phyloP scores from a whole-genome alignment of 345 rosid species.

The Physaria fendleri region DNA sequence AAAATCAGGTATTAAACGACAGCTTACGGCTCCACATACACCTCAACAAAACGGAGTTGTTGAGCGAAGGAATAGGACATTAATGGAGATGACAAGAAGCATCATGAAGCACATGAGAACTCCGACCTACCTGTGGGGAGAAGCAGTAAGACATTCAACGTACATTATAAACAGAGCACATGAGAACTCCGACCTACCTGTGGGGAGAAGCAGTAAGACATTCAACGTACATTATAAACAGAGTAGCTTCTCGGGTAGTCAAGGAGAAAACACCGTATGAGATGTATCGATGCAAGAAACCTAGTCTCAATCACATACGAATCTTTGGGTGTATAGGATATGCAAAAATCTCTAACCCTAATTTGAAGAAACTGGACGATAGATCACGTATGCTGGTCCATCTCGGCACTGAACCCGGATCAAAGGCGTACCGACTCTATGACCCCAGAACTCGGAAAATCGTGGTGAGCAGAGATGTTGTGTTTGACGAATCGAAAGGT shows the following conservation, averaged over 20 bases:
- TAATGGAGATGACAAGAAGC: neutral
- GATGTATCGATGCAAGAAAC: neutral
- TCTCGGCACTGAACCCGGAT: neutral
- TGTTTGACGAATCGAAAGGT: neutral
- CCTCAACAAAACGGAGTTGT: neutral
- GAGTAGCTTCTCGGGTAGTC: neutral
- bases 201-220: neutral
- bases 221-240: neutral
- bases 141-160: neutral
- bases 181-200: neutral
- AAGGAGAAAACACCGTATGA: neutral
- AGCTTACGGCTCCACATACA: neutral
- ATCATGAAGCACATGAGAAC: neutral
- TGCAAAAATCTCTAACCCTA: fast-evolving
- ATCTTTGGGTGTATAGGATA: neutral
- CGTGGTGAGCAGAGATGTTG: neutral
- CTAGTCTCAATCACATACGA: neutral
- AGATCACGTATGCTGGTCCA: fast-evolving
- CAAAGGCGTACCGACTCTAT: neutral
- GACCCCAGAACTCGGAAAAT: neutral
- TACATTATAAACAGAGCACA: neutral
- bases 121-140: neutral
- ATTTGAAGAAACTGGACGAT: neutral
- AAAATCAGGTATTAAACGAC: neutral
- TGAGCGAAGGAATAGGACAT: neutral